These are phyloP conservation scores for Nepenthes alata DNA, from an alignment of 179 eudicot genomes.

Conservation along the genomic window DNA sequence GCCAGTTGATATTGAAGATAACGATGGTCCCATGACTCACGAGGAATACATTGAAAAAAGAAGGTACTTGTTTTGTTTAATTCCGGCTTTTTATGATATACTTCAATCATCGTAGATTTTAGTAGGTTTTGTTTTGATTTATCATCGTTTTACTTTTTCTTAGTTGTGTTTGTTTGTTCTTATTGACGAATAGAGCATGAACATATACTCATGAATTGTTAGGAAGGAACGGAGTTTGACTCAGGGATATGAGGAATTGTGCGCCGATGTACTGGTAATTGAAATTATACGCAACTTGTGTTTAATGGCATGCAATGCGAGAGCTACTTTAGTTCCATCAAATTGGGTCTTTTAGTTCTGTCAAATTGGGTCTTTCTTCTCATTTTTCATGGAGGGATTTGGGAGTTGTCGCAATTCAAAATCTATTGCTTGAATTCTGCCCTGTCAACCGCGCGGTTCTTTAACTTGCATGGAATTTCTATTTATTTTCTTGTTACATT, in stretches of 20 bases:
- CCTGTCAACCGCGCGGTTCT: too few relatives aligned
- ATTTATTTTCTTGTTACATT: background rate
- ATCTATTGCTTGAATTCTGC: too few relatives aligned
- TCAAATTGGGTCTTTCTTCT: too few relatives aligned
- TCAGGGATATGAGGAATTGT: conserved; percentile 30
- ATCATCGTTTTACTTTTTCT: background rate
- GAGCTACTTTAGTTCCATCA: background rate
- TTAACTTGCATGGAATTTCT: background rate
- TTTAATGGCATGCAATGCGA: background rate
- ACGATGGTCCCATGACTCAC: conserved; percentile 63
- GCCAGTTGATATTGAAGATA: conserved; percentile 9
- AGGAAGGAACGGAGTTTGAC: conserved; percentile 51
- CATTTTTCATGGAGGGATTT: too few relatives aligned
- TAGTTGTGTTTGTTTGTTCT: background rate
- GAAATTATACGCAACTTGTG: background rate
- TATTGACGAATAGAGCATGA: too few relatives aligned
- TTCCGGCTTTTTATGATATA: background rate
- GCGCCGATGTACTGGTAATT: conserved; percentile 45
- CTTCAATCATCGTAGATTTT: background rate
- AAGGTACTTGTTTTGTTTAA: conserved; percentile 28
- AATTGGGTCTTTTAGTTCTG: background rate
- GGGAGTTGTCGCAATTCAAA: too few relatives aligned
- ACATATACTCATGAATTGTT: conserved; percentile 4
- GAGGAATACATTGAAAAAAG: conserved; percentile 43
- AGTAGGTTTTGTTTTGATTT: background rate